phyloP scores from a whole-genome alignment of 2,329 filamentous ascomycete genomes.

The Penicillium capsulatum region DNA sequence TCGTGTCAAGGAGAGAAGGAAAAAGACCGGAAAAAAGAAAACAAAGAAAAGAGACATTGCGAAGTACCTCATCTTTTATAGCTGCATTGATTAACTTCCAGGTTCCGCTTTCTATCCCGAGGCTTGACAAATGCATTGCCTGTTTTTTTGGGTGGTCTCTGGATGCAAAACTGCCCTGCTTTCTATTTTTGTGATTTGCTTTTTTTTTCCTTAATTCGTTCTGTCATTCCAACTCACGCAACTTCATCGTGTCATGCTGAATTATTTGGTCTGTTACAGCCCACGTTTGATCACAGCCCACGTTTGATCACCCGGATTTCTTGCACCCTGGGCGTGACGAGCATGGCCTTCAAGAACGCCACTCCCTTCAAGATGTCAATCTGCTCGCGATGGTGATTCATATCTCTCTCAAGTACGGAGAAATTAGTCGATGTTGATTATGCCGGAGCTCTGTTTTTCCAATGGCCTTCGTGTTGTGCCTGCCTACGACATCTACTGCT shows the following conservation, averaged over 20 bases:
- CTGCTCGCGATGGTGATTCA: conserved; percentile 19
- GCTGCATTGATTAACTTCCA: no score
- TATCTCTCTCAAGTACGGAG: conserved; percentile 17
- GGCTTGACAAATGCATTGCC: background rate
- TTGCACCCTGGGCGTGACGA: conserved; percentile 7
- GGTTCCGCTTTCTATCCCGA: no score
- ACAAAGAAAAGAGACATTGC: no score
- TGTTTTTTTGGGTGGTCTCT: no score
- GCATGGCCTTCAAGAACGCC: conserved; percentile 7
- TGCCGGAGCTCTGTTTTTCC: conserved; percentile 18
- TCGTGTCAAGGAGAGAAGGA: no score
- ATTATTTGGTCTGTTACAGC: conserved; percentile 19
- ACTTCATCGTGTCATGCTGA: conserved; percentile 11
- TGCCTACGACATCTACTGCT: conserved; percentile 6
- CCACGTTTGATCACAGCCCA: background rate
- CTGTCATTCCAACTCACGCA: conserved; percentile 13
- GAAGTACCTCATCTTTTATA: no score
- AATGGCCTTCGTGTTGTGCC: conserved; percentile 11
- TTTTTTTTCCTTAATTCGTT: no score
- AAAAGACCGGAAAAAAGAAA: no score
- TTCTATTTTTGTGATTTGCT: no score
- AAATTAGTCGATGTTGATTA: conserved; percentile 17
- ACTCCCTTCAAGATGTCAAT: conserved; percentile 8
- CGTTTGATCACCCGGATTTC: conserved; percentile 4
- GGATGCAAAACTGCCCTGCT: no score